Conservation (phyloP, 352 stramenopile genomes). For the Globisporangium takayamanum region DNA sequence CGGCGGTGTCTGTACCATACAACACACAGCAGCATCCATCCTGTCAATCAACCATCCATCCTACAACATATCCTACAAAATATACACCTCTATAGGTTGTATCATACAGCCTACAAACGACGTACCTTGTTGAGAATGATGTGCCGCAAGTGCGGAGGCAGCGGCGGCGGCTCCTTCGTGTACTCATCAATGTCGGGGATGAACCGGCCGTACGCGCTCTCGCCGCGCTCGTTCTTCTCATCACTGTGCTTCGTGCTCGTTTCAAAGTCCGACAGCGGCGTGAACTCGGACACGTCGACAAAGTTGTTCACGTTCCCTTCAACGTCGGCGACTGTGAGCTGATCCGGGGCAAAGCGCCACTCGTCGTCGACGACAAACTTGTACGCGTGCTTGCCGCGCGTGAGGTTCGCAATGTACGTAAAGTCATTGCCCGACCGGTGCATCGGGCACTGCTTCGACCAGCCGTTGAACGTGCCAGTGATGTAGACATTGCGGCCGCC, state of each 20-base stretch:
- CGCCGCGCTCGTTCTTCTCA: conserved; percentile 59
- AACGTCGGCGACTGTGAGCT: conserved; percentile 97
- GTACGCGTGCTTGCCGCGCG: conserved; percentile 97
- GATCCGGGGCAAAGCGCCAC: conserved; percentile 93
- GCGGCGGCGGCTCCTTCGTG: conserved; percentile 97
- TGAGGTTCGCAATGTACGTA: conserved; percentile 99
- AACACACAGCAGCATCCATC: neutral
- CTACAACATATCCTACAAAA: neutral
- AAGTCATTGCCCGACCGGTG: conserved; percentile 99
- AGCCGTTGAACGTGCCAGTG: conserved; percentile 99
- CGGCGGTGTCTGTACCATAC: conserved; percentile 68
- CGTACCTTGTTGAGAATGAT: conserved; percentile 99
- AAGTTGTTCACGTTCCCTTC: conserved; percentile 99
- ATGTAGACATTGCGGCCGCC: conserved; percentile 96
- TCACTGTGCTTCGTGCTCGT: conserved; percentile 34
- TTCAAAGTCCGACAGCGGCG: conserved; percentile 72
- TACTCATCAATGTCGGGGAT: conserved; percentile 99
- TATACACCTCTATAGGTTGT: conserved; percentile 5
- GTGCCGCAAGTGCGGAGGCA: conserved; percentile 97
- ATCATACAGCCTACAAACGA: neutral
- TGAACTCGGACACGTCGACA: conserved; percentile 99
- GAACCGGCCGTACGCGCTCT: conserved; percentile 93
- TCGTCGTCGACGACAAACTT: conserved; percentile 99
- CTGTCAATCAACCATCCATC: neutral
- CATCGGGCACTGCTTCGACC: conserved; percentile 98